These are phyloP conservation scores for Penicillium frequentans DNA, from an alignment of 2,329 filamentous ascomycete species.

Conservation along the genomic window DNA sequence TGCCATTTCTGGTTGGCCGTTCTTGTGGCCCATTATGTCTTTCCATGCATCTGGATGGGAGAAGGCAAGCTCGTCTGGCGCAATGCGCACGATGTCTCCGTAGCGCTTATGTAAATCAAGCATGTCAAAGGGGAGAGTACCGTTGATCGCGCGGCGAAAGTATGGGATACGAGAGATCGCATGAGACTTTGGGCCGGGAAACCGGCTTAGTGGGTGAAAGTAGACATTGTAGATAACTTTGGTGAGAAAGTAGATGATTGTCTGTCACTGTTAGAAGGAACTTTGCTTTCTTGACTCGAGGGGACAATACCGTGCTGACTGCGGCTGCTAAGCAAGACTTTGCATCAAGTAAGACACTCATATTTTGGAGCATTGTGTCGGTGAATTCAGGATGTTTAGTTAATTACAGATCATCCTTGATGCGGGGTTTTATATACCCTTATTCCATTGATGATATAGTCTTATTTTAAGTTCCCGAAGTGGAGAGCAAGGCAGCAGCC, in stretches of 20 bases:
- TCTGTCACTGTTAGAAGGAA: neutral
- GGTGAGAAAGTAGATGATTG: neutral
- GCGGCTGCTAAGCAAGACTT: neutral
- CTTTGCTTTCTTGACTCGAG: neutral
- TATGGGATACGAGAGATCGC: constrained; percentile 3
- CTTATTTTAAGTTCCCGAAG: neutral
- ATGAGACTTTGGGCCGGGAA: constrained; percentile 2
- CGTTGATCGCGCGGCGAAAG: neutral
- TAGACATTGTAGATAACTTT: constrained; percentile 1
- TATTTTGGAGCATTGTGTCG: neutral
- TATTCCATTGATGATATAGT: neutral
- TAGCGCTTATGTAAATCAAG: constrained; percentile 1
- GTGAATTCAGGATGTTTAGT: neutral
- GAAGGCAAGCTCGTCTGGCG: constrained; percentile 23
- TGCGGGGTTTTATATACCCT: neutral
- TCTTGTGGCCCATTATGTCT: constrained; percentile 19
- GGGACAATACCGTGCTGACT: neutral
- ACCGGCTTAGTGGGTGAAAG: constrained; percentile 2
- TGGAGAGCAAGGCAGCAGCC: neutral
- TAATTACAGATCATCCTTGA: neutral
- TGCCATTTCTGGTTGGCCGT: constrained; percentile 9
- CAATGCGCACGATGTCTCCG: constrained; percentile 14
- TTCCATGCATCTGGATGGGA: constrained; percentile 13
- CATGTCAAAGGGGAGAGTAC: constrained; percentile 2
- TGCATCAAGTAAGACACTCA: neutral